A percentile compares a stretch with the other conserved stretches of the same genome.
Conservation (phyloP, 2,329 filamentous ascomycete species). For the Phialocephala sp. region DNA sequence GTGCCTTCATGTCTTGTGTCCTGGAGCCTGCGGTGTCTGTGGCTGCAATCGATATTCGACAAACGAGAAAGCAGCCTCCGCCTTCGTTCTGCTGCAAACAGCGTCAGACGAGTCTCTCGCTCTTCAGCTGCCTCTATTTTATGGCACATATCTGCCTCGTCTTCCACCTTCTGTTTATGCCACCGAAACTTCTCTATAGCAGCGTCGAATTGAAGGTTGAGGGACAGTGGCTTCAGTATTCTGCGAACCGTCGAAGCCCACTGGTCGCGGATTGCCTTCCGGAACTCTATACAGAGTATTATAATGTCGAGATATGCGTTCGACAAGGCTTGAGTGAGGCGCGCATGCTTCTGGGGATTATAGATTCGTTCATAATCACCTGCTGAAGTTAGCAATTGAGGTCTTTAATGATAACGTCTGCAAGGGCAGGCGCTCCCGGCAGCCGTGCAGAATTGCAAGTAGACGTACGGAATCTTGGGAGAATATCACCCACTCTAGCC, state of each 20-base stretch:
- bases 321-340: constrained; percentile 24
- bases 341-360: constrained; percentile 22
- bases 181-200: constrained; percentile 23
- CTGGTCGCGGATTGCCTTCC: constrained; percentile 19
- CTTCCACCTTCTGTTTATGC: constrained; percentile 26
- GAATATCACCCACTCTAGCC: constrained; percentile 26
- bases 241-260: constrained; percentile 19
- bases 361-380: constrained; percentile 29
- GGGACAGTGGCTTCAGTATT: constrained; percentile 21
- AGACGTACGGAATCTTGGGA: constrained; percentile 16
- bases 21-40: constrained; percentile 24
- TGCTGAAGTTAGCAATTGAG: neutral
- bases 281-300: constrained; percentile 26
- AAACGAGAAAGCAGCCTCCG: constrained; percentile 19
- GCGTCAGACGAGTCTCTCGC: constrained; percentile 14
- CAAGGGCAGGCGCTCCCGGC: too few relatives aligned
- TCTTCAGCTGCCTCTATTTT: constrained; percentile 29
- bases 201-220: constrained; percentile 19
- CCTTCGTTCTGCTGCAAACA: constrained; percentile 14
- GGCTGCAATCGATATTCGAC: constrained; percentile 16
- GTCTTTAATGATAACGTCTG: neutral
- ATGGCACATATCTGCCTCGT: constrained; percentile 23
- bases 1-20: constrained; percentile 21
- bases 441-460: neutral
- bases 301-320: constrained; percentile 32